phyloP scores from a whole-genome alignment of 371 early-diverging fungal genomes.

The Funneliformis caledonium region DNA sequence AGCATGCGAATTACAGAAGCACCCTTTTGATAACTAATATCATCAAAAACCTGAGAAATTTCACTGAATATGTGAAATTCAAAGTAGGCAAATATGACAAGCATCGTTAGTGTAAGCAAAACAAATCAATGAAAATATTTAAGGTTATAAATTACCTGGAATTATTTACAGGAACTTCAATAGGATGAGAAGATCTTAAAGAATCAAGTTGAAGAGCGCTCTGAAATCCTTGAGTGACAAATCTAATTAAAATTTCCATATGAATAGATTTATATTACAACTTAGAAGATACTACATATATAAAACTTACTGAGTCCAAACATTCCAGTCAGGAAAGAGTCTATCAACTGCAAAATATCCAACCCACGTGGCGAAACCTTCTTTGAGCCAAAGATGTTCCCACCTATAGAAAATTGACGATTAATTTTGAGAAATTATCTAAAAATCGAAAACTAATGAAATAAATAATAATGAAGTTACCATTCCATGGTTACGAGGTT shows the following conservation, averaged over 20 bases:
- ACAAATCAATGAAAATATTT: background rate
- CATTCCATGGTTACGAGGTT: slow-evolving; percentile 77
- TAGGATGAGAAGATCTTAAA: slow-evolving; percentile 88
- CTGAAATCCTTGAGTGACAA: slow-evolving; percentile 73
- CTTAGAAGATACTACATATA: too few species aligned
- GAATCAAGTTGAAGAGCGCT: slow-evolving; percentile 78
- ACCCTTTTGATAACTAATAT: slow-evolving; percentile 90
- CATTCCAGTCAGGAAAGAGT: slow-evolving; percentile 78
- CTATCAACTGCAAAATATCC: slow-evolving; percentile 82
- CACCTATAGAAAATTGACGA: slow-evolving; percentile 59
- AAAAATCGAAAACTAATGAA: background rate
- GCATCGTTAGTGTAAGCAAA: background rate
- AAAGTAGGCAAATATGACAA: background rate
- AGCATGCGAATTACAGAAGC: slow-evolving; percentile 94
- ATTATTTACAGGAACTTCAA: slow-evolving; percentile 86
- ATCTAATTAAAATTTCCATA: slow-evolving; percentile 44
- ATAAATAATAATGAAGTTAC: slow-evolving; percentile 28
- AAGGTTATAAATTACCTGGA: slow-evolving; percentile 46
- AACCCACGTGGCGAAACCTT: slow-evolving; percentile 97
- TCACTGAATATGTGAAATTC: slow-evolving; percentile 49
- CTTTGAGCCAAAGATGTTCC: slow-evolving; percentile 96
- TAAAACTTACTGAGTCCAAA: slow-evolving; percentile 61
- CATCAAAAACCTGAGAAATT: slow-evolving; percentile 85
- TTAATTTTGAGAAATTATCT: background rate
- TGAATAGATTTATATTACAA: background rate